Conservation (phyloP, 1,284 basidiomycete species). For the Cutaneotrichosporon arboriforme region DNA sequence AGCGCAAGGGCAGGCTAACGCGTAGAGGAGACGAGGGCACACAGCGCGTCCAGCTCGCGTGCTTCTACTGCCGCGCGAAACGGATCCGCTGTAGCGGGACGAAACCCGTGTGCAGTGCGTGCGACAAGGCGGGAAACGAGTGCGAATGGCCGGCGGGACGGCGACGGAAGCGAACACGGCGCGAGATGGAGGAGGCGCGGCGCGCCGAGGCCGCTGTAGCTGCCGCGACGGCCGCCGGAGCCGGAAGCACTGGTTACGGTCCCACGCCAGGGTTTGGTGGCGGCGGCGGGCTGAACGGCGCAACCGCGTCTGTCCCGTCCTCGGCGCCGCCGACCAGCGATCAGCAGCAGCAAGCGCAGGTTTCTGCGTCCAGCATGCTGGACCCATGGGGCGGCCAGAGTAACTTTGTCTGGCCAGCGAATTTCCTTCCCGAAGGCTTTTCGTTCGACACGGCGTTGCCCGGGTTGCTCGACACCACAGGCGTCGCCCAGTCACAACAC, state of each 20-base stretch:
- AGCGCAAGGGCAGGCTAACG: too few species aligned
- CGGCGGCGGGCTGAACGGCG: neutral
- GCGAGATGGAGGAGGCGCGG: constrained; percentile 50
- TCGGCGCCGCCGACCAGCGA: neutral
- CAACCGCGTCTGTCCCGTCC: neutral
- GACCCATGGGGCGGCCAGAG: neutral
- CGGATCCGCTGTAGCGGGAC: constrained; percentile 47
- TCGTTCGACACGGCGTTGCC: constrained; percentile 1
- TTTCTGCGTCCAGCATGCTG: neutral
- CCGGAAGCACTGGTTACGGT: neutral
- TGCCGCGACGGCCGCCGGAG: neutral
- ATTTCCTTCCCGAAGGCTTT: constrained; percentile 7
- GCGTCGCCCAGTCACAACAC: too few species aligned
- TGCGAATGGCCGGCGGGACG: constrained; percentile 48
- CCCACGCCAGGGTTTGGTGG: neutral
- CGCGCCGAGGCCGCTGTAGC: constrained; percentile 2
- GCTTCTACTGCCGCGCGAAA: constrained; percentile 45
- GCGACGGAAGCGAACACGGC: constrained; percentile 46
- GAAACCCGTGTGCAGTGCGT: constrained; percentile 42
- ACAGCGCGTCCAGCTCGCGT: constrained; percentile 26
- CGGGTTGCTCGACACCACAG: too few species aligned
- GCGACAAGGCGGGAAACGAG: constrained; percentile 36
- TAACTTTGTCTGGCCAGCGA: constrained; percentile 7
- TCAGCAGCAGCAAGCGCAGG: too few species aligned
- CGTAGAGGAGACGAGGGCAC: neutral